These are phyloP conservation scores for Globisporangium lucens DNA, from an alignment of 352 stramenopile species.

Conservation along the genomic window DNA sequence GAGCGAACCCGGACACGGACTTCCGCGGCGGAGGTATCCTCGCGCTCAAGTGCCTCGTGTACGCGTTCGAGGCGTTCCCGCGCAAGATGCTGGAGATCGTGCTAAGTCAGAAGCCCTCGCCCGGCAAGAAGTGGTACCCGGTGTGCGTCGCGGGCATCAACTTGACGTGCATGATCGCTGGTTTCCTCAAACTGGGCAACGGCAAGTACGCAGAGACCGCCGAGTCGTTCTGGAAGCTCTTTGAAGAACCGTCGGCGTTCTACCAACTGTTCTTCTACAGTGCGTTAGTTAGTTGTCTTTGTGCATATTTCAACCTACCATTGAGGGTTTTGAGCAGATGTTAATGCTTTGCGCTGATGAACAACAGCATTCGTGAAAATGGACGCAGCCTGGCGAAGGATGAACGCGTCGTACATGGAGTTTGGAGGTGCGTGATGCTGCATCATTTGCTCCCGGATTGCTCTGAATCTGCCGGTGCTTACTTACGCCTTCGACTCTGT, in stretches of 20 bases:
- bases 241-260: constrained; percentile 83
- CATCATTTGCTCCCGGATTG: not conserved
- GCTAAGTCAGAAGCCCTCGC: constrained; percentile 38
- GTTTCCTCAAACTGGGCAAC: constrained; percentile 63
- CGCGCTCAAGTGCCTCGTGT: constrained; percentile 83
- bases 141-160: constrained; percentile 84
- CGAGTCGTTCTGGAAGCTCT: constrained; percentile 62
- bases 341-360: not conserved
- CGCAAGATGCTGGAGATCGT: constrained; percentile 68
- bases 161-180: constrained; percentile 75
- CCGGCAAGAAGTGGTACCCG: constrained; percentile 70
- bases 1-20: constrained; percentile 74
- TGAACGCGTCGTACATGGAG: constrained; percentile 86
- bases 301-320: not conserved
- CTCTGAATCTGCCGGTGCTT: not conserved
- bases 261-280: constrained; percentile 75
- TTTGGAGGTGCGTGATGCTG: constrained; percentile 53
- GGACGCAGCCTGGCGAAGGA: constrained; percentile 73
- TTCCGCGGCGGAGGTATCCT: constrained; percentile 78
- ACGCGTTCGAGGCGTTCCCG: constrained; percentile 73
- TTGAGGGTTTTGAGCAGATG: not conserved
- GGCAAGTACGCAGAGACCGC: constrained; percentile 42
- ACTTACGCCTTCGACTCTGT: not conserved
- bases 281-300: constrained; percentile 9
- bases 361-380: constrained; percentile 79